Base-by-base conservation (phyloP, 2,329 filamentous ascomycete species). In the Stromatinia cepivora region DNA sequence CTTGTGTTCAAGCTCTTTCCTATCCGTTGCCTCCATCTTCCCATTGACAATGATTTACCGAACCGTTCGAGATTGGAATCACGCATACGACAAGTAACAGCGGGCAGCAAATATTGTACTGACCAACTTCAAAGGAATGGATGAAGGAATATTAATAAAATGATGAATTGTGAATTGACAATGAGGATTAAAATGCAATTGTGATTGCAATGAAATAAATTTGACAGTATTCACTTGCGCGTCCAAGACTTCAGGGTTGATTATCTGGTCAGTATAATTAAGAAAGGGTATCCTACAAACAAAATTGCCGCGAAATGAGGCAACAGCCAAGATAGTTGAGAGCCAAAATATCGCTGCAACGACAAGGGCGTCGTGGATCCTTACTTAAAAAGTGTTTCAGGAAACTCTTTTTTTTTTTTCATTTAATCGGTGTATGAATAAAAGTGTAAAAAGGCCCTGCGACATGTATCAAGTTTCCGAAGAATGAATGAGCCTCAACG, bases 1-100 rank as follows among this genome's bases (percentile, higher is more conserved):
- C 42, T 42, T 69, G 28, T 69, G 42, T 66, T 72, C 63, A n/a
- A 67, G n/a, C 45, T 77, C 76, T 69, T 76, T 78, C 11, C 71
- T 72, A 69, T 67, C 67, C 36, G 52, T 48, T 57, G 67, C 48
- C n/a, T 68, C 66, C 66, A 68, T 68, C 46, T 63, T 63, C 59
- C 13, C 61, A 63, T 63, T 52, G 46, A 63, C 31, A 63, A 52
- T 13, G 61, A 52, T 63, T 25, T 39, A 63, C 45, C 52, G 8
- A 39, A 52, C 13, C 5, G 61, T 52, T 63, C 46, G 45, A 62
- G 25, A n/a, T 53, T 28, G 48, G 9, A 31, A 52, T 62, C 25
- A 67, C 34, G 36, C 56, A 53, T 56, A 39, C 56, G 57, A 65
- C n/a, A 48, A 58, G 28, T n/a, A 58, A 66, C 39, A n/a, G 34